Evolutionary conservation across 78 protist species (phyloP).

Genomic region (Polysphondylium violaceum): DNA sequence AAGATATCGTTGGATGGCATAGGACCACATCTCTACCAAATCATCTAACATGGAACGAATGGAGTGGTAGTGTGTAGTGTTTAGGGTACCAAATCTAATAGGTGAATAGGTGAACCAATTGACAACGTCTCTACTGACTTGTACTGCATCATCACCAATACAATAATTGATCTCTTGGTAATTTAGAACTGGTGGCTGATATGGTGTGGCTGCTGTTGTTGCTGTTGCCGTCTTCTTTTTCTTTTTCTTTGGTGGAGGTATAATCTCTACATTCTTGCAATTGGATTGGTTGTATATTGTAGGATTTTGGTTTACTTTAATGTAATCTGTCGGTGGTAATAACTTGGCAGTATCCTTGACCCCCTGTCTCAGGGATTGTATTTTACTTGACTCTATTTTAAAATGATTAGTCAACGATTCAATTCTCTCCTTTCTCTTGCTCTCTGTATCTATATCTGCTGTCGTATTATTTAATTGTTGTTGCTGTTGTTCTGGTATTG

Average conservation of each 20-base stretch:
- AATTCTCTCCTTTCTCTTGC: background rate
- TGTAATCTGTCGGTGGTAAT: conserved; percentile 21
- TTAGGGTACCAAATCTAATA: background rate
- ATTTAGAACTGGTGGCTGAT: conserved; percentile 2
- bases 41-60: conserved; percentile 23
- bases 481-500: background rate
- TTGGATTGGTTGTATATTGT: conserved; percentile 42
- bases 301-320: conserved; percentile 25
- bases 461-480: background rate
- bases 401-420: background rate
- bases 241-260: conserved; percentile 13
- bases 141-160: conserved; percentile 70
- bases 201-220: conserved; percentile 2
- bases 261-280: background rate
- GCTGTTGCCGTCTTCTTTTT: background rate
- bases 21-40: conserved; percentile 62
- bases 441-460: background rate
- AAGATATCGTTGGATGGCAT: conserved; percentile 58
- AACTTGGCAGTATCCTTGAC: conserved; percentile 31
- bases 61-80: background rate
- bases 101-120: conserved; percentile 52
- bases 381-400: background rate
- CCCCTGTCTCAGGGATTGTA: background rate
- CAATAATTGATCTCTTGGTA: conserved; percentile 41
- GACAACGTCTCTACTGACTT: conserved; percentile 10